A percentile compares a stretch with the other conserved stretches of the same genome.
phyloP scores from a whole-genome alignment of 2,329 filamentous ascomycete genomes.

The Pseudogymnoascus sp. region DNA sequence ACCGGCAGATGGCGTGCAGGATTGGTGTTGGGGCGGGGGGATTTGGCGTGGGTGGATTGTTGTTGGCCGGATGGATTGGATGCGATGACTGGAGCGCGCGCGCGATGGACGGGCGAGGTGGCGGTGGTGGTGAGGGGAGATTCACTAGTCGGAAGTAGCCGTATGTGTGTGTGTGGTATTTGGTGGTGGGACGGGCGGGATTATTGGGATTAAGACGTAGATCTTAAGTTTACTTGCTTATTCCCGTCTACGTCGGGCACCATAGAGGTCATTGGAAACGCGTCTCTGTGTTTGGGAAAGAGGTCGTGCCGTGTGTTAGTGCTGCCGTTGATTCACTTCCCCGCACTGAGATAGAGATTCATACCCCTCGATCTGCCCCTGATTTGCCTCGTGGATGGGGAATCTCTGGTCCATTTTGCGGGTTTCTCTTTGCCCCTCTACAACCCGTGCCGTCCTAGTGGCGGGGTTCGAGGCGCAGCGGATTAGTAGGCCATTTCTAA shows the following conservation, averaged over 20 bases:
- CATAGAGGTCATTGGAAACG: neutral
- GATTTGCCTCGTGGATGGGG: neutral
- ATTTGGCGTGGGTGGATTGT: neutral
- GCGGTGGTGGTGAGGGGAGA: neutral
- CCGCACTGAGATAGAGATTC: neutral
- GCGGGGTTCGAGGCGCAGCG: neutral
- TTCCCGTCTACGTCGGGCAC: neutral
- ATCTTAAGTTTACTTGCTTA: neutral
- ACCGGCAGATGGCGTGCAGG: conserved; percentile 2
- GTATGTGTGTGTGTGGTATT: neutral
- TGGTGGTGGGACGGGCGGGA: neutral
- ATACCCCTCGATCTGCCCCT: neutral
- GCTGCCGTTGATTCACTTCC: neutral
- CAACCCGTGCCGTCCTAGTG: neutral
- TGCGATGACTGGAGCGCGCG: neutral
- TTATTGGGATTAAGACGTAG: neutral
- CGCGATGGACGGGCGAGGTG: neutral
- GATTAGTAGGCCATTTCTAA: neutral
- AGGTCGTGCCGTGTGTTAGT: conserved; percentile 1
- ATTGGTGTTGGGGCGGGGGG: neutral
- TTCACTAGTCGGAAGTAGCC: neutral
- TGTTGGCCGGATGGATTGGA: neutral
- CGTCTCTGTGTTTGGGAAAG: neutral
- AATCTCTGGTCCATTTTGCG: neutral
- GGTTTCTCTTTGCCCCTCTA: neutral